Conservation (phyloP, 495 filamentous ascomycete species). For the Talaromyces thailandensis region DNA sequence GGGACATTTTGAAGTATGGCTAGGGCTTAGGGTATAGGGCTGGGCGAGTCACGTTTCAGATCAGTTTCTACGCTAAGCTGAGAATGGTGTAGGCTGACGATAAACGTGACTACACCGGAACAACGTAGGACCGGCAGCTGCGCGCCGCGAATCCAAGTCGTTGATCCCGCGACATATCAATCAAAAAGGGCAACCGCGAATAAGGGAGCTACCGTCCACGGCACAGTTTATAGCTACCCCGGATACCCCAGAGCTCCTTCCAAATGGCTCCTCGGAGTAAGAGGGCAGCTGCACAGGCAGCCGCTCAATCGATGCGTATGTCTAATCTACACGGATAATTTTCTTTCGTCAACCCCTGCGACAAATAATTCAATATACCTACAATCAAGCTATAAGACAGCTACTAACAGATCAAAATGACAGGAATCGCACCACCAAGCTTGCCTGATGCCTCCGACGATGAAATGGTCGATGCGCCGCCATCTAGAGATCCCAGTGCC, state of each 20-base stretch:
- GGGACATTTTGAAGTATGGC: not conserved
- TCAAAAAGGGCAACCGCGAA: constrained; percentile 1
- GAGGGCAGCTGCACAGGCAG: constrained; percentile 40
- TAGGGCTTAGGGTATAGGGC: constrained; percentile 1
- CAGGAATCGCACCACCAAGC: constrained; percentile 37
- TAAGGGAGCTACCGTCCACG: not conserved
- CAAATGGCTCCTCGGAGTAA: constrained; percentile 39
- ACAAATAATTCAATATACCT: not conserved
- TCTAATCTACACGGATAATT: not conserved
- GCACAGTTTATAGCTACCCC: not conserved
- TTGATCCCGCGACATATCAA: not conserved
- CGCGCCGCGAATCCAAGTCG: not conserved
- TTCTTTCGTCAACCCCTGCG: not conserved
- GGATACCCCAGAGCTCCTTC: not conserved
- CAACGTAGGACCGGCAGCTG: not conserved
- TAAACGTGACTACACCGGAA: not conserved
- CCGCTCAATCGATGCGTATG: constrained; percentile 39
- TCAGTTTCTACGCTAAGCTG: not conserved
- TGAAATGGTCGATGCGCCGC: constrained; percentile 35
- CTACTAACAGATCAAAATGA: not conserved
- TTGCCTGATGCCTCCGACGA: constrained; percentile 39
- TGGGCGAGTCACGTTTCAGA: not conserved
- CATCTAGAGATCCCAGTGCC: constrained; percentile 28
- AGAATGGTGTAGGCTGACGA: not conserved
- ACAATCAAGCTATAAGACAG: not conserved